These are phyloP conservation scores for Cucumis melo DNA, from an alignment of 306 rosid genomes.

Conservation along the genomic window DNA sequence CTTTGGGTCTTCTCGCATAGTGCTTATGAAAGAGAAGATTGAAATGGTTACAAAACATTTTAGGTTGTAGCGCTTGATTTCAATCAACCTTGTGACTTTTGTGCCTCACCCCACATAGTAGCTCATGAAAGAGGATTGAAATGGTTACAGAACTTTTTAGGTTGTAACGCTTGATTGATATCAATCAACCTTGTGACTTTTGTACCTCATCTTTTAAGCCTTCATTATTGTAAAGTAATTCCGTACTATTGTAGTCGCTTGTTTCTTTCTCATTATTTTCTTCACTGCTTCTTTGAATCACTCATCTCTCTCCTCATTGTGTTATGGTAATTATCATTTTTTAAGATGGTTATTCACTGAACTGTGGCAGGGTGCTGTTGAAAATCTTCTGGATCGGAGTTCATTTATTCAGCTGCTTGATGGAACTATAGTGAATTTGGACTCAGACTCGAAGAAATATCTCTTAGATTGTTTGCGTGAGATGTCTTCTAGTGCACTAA, in stretches of 20 bases:
- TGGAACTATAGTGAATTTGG: conserved; percentile 51
- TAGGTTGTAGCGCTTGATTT: not conserved
- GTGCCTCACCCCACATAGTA: not conserved
- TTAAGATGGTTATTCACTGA: not conserved
- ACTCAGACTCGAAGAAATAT: conserved; percentile 34
- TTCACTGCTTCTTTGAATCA: not conserved
- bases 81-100: not conserved
- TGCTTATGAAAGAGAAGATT: not conserved
- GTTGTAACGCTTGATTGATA: not conserved
- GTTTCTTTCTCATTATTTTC: not conserved
- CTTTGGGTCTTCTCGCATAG: not conserved
- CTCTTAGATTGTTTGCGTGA: conserved; percentile 56
- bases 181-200: not conserved
- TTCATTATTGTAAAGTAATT: not conserved
- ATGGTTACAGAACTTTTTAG: not conserved
- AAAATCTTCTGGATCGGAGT: conserved; percentile 73
- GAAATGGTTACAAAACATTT: not conserved
- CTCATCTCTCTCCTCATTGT: not conserved
- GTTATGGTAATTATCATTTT: not conserved
- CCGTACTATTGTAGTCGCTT: not conserved
- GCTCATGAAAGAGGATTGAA: not conserved
- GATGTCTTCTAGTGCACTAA: conserved; percentile 83
- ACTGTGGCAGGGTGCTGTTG: conserved; percentile 75
- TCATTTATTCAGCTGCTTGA: conserved; percentile 55
- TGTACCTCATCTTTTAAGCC: not conserved